Evolutionary conservation across 164 flowering plant genomes (phyloP).

Genomic region (Brasenia schreberi): DNA sequence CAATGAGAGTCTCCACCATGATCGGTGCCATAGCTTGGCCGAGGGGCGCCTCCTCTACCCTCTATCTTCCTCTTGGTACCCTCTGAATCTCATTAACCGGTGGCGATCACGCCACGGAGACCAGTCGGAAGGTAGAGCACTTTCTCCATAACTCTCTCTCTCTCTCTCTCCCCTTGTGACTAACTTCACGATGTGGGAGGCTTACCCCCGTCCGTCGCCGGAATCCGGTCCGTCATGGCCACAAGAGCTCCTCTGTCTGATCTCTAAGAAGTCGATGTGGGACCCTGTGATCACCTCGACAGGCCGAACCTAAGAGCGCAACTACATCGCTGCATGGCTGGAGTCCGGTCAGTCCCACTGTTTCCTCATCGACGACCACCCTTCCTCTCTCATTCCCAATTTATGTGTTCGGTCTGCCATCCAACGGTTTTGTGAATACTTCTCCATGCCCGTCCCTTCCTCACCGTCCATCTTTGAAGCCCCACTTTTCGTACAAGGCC

Average conservation of each 20-base stretch:
- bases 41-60: too few relatives aligned
- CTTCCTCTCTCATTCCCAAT: slow-evolving; percentile 54
- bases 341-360: neutral
- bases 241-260: slow-evolving; percentile 63
- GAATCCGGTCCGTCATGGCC: slow-evolving; percentile 13
- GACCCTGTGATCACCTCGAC: slow-evolving; percentile 87
- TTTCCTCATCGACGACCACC: slow-evolving; percentile 4
- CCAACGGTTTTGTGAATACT: slow-evolving; percentile 47
- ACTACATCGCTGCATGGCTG: slow-evolving; percentile 42
- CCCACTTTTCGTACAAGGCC: slow-evolving; percentile 24
- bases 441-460: slow-evolving; percentile 21
- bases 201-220: neutral
- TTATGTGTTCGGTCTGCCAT: slow-evolving; percentile 50
- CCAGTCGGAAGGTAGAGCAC: too few relatives aligned
- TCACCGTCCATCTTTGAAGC: slow-evolving; percentile 26
- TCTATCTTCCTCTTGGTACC: too few relatives aligned
- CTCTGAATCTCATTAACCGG: too few relatives aligned
- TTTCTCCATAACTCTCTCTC: too few relatives aligned
- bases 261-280: slow-evolving; percentile 52
- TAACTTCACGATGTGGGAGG: too few relatives aligned
- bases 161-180: too few relatives aligned
- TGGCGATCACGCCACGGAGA: too few relatives aligned
- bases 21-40: too few relatives aligned
- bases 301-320: slow-evolving; percentile 79
- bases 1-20: too few relatives aligned